phyloP scores from a whole-genome alignment of 164 flowering plant genomes.

The Vitis amurensis region DNA sequence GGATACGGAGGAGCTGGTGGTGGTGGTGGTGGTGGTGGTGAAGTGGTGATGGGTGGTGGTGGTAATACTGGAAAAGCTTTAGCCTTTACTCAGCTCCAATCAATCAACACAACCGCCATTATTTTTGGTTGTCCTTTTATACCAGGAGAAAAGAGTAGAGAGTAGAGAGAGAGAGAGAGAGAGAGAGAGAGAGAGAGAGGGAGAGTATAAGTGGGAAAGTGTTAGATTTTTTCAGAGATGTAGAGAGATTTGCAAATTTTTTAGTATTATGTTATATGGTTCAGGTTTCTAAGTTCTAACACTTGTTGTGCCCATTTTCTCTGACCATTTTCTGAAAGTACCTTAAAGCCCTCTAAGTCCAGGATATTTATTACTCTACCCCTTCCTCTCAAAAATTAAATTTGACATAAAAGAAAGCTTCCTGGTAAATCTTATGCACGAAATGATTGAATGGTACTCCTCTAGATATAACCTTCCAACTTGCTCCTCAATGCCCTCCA shows the following conservation, averaged over 20 bases:
- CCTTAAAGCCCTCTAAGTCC: background rate
- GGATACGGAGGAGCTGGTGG: no score
- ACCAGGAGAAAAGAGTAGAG: conserved; percentile 3
- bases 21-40: no score
- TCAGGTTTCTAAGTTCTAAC: no score
- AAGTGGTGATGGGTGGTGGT: no score
- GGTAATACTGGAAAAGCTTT: no score
- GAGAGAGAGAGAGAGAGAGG: background rate
- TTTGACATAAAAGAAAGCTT: no score
- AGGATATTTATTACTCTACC: no score
- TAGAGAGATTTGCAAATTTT: background rate
- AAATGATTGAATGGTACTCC: no score
- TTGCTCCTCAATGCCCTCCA: no score
- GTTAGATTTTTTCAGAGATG: conserved; percentile 8
- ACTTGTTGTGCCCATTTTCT: background rate
- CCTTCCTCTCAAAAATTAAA: no score
- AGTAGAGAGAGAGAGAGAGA: background rate
- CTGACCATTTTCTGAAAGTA: background rate
- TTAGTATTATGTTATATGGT: background rate
- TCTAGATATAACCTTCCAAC: no score
- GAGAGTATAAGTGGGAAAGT: conserved; percentile 5
- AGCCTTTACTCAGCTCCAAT: conserved; percentile 17
- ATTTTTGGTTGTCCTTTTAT: conserved; percentile 19
- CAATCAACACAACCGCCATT: conserved; percentile 40
- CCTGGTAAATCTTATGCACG: no score